Percentiles rank a stretch among this genome's conserved stretches.
phyloP scores from a whole-genome alignment of 768 basidiomycete species.

The Dentipellis fragilis region DNA sequence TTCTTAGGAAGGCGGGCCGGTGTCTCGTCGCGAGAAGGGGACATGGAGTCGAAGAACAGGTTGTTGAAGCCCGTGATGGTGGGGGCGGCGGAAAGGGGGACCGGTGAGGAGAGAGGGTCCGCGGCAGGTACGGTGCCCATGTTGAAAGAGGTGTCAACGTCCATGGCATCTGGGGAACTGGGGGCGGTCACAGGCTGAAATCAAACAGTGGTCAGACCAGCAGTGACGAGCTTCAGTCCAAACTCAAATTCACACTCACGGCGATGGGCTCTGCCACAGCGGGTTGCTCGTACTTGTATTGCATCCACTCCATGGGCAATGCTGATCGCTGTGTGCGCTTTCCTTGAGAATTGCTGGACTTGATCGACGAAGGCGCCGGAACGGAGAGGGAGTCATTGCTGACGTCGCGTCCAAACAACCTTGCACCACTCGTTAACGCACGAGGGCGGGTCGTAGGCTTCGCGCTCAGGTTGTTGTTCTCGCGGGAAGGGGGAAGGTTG shows the following conservation, averaged over 20 bases:
- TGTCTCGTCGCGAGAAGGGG: conserved; percentile 24
- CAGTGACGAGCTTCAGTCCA: background rate
- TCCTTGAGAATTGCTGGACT: conserved; percentile 28
- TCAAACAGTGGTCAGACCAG: conserved; percentile 10
- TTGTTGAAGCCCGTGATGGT: conserved; percentile 32
- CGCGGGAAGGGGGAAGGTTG: conserved; percentile 8
- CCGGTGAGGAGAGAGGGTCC: conserved; percentile 20
- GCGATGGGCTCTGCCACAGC: conserved; percentile 5
- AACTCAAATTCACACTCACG: background rate
- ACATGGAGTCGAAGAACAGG: conserved; percentile 50
- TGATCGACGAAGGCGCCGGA: conserved; percentile 23
- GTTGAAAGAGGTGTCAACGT: conserved; percentile 48
- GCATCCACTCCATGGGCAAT: conserved; percentile 54
- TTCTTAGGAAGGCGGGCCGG: conserved; percentile 28
- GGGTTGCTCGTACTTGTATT: conserved; percentile 18
- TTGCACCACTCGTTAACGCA: conserved; percentile 53
- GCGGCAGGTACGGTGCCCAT: conserved; percentile 17
- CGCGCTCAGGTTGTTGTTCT: conserved; percentile 19
- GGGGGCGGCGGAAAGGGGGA: conserved; percentile 16
- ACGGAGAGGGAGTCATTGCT: conserved; percentile 37
- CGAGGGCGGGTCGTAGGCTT: conserved; percentile 40
- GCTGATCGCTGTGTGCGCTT: conserved; percentile 56
- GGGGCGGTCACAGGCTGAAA: conserved; percentile 28
- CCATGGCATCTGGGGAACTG: conserved; percentile 57
- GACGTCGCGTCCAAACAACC: conserved; percentile 66